phyloP scores from a whole-genome alignment of 768 basidiomycete species.

The Hygrophorus russula region DNA sequence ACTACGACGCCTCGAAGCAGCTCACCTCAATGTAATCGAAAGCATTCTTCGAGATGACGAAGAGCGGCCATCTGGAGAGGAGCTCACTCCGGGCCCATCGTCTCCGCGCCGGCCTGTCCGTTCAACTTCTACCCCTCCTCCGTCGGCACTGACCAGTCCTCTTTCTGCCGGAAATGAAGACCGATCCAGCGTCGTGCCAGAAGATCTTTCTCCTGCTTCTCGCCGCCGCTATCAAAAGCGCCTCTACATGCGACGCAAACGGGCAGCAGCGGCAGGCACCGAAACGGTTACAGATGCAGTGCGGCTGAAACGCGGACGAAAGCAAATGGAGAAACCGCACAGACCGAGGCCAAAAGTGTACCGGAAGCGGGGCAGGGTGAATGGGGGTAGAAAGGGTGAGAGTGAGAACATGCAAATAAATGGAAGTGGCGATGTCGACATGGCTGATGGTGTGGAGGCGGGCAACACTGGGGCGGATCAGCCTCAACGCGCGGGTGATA shows the following conservation, averaged over 20 bases:
- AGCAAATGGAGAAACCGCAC: constrained; percentile 12
- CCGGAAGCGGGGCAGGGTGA: not conserved
- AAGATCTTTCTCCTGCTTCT: constrained; percentile 31
- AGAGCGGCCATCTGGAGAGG: constrained; percentile 6
- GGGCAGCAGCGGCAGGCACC: constrained; percentile 36
- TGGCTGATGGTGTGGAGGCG: not conserved
- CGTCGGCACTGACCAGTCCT: no score
- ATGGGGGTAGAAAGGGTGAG: constrained; percentile 7
- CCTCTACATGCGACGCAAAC: constrained; percentile 62
- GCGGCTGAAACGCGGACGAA: constrained; percentile 29
- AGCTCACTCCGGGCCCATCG: not conserved
- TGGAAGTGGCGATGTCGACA: not conserved
- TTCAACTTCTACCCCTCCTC: no score
- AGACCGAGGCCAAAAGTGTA: constrained; percentile 3
- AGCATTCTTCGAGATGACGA: constrained; percentile 12
- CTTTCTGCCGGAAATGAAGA: no score
- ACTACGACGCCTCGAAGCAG: constrained; percentile 10
- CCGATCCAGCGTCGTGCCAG: no score
- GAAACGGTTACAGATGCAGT: constrained; percentile 16
- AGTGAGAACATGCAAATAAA: not conserved
- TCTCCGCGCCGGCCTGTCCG: not conserved
- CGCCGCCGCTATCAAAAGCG: constrained; percentile 51
- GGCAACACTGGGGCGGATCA: not conserved
- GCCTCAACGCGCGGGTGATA: not conserved
- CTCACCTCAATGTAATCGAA: constrained; percentile 18